Evolutionary conservation across 176 grass and related monocot genomes (phyloP).

Genomic region (Canna indica): DNA sequence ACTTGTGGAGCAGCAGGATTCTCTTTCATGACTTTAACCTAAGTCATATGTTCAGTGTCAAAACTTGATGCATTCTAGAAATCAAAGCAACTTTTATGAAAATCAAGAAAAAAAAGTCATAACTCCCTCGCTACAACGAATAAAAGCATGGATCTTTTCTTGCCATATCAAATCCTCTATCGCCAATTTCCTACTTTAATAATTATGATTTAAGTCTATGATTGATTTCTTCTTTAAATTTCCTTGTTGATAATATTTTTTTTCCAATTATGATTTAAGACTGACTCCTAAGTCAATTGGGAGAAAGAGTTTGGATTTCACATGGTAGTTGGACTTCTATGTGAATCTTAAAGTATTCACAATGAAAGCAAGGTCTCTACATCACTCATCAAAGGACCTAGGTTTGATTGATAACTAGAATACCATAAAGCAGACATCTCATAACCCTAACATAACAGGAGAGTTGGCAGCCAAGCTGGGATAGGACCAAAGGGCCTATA

Average conservation of each 20-base stretch:
- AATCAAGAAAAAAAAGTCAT: not conserved
- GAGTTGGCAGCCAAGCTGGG: not conserved
- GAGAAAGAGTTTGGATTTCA: not conserved
- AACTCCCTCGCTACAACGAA: no score
- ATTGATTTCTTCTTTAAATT: not conserved
- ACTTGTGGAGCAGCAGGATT: constrained; percentile 7
- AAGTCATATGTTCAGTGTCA: not conserved
- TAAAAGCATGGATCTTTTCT: not conserved
- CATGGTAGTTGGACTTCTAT: not conserved
- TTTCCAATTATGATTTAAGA: not conserved
- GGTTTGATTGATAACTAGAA: not conserved
- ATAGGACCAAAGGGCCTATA: not conserved
- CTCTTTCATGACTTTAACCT: constrained; percentile 93
- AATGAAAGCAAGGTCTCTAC: not conserved
- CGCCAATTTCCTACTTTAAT: not conserved
- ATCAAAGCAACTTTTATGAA: not conserved
- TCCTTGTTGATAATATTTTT: no score
- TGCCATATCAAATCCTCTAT: not conserved
- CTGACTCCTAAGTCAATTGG: not conserved
- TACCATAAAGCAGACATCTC: not conserved
- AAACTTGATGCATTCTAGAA: not conserved
- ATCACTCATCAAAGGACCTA: not conserved
- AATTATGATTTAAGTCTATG: not conserved
- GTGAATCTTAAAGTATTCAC: not conserved
- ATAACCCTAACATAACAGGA: not conserved